These are phyloP conservation scores for Nyssa sinensis DNA, from an alignment of 148 eudicot species.

Conservation along the genomic window DNA sequence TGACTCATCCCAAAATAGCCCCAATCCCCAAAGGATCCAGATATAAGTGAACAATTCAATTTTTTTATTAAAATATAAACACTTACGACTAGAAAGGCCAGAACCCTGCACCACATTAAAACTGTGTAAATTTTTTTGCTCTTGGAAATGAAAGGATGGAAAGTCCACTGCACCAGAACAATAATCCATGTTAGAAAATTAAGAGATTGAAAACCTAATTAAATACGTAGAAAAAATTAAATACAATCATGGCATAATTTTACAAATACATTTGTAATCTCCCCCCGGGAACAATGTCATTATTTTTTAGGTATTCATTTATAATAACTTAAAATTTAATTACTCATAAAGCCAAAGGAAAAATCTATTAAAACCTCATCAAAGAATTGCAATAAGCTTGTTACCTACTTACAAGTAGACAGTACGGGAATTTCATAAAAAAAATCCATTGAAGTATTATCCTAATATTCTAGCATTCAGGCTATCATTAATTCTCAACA, in stretches of 20 bases:
- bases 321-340: background rate
- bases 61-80: background rate
- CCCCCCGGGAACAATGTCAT: no score
- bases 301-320: no score
- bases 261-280: no score
- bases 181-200: conserved; percentile 2
- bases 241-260: no score
- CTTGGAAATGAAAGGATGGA: conserved; percentile 92
- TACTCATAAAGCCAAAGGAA: background rate
- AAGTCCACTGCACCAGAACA: conserved; percentile 83
- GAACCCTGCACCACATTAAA: conserved; percentile 96
- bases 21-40: background rate
- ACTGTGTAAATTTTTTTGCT: conserved; percentile 94
- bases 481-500: background rate
- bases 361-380: no score
- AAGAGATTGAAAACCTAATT: conserved; percentile 1
- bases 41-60: background rate
- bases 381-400: background rate
- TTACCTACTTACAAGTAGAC: no score
- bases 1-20: background rate
- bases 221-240: no score
- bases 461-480: background rate
- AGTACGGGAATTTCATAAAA: background rate
- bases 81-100: conserved; percentile 89
- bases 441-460: background rate